Base-by-base conservation (phyloP, 2,329 filamentous ascomycete species). In the Trichoderma oligosporum region DNA sequence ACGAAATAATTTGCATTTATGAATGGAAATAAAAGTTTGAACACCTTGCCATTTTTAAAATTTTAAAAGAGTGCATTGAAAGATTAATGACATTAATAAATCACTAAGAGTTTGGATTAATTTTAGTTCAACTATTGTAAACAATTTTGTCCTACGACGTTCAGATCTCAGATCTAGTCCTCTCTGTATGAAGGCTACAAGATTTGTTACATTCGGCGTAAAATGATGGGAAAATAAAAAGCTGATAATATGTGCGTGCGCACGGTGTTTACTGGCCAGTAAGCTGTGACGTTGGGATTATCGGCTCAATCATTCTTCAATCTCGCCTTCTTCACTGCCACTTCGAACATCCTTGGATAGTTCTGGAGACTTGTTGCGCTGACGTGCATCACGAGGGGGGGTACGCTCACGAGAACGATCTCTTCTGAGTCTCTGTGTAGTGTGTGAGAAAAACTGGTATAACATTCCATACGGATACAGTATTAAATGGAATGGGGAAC, bases 281-380 rank as follows among this genome's bases (percentile, higher is more conserved):
- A 14, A 49, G 35, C 22, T 9, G 16, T 16, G 24, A n/a, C n/a
- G n/a, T n/a, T n/a, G 14, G 20, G 31, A 18, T 27, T 24, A 31
- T 33, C 20, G 22, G 20, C 31, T 58, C 52, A 24, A 55, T 68
- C 76, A 84, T 64, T 85, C 82, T 78, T 97, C 94, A 66, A 99
- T 97, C 76, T 99, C 94, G 52, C 94, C 94, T 74, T 99, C 94
- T 75, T 99, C 94, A 68, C 92, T 97, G 53, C 94, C 94, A 59
- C 79, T 82, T 46, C 79, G 77, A 51, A 84, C 78, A 35, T 65
- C 66, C 36, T 60, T 38, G 11, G 59, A 51, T 22, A 62, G 60
- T n/a, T 62, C 48, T 33, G 61, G 58, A 48, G 81, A 82, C 72
- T 78, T 85, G 70, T 79, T 80, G 69, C 79, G 81, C 67, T 78